phyloP scores from a whole-genome alignment of 2,329 filamentous ascomycete genomes.

The Nigrospora sphaerica region DNA sequence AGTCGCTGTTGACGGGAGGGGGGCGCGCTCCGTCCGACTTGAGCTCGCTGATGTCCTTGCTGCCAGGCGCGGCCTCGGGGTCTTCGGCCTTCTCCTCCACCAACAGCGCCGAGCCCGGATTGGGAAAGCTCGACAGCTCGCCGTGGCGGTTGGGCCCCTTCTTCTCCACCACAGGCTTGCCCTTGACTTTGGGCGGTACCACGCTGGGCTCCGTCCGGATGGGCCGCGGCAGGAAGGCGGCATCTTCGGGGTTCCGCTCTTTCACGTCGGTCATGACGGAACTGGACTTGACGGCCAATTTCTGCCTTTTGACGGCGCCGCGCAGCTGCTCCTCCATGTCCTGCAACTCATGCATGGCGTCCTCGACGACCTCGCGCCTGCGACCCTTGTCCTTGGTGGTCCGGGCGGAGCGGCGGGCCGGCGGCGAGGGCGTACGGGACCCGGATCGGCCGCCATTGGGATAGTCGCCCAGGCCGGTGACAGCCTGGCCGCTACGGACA shows the following conservation, averaged over 20 bases:
- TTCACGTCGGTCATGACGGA: conserved; percentile 11
- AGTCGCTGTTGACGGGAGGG: conserved; percentile 75
- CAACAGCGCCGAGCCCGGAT: background rate
- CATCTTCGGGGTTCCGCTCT: conserved; percentile 22
- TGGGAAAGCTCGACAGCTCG: background rate
- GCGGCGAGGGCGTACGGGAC: background rate
- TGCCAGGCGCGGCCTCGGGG: conserved; percentile 7
- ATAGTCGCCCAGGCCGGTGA: background rate
- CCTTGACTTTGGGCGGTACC: background rate
- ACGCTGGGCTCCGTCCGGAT: conserved; percentile 1
- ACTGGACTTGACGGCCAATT: conserved; percentile 37
- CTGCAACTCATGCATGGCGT: conserved; percentile 35
- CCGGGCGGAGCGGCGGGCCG: background rate
- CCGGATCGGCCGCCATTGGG: background rate
- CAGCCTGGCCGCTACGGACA: background rate
- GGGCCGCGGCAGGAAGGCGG: conserved; percentile 19
- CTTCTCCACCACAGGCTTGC: background rate
- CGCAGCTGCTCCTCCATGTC: conserved; percentile 43
- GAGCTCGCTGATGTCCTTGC: conserved; percentile 12
- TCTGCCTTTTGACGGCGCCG: conserved; percentile 35
- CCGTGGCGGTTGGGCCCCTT: background rate
- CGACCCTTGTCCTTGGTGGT: background rate
- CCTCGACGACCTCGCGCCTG: conserved; percentile 23
- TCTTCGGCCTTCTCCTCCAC: conserved; percentile 3
- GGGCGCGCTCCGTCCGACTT: conserved; percentile 41